Evolutionary conservation across 2,329 filamentous ascomycete genomes (phyloP).

Genomic region (Alternaria sp.): DNA sequence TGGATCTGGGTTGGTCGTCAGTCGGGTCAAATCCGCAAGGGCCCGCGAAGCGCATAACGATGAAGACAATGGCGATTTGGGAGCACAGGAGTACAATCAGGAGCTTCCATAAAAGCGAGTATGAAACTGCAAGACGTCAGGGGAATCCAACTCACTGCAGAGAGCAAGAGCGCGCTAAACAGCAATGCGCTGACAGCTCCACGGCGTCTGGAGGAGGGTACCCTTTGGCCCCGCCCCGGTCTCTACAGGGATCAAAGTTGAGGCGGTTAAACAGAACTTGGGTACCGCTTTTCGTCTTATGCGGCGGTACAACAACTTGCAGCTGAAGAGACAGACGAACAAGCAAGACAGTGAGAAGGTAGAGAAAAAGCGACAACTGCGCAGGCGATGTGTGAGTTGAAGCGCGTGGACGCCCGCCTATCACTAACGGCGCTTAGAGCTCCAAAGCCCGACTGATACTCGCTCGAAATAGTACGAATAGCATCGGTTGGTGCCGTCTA

Average conservation of each 20-base stretch:
- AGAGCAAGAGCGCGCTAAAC: constrained; percentile 50
- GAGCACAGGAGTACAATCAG: constrained; percentile 38
- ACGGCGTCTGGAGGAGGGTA: constrained; percentile 49
- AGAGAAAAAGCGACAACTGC: constrained; percentile 42
- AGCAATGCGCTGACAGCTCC: constrained; percentile 45
- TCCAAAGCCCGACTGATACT: constrained; percentile 40
- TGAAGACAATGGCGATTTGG: constrained; percentile 38
- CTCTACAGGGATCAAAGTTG: constrained; percentile 44
- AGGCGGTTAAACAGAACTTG: constrained; percentile 48
- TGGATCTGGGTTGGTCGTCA: constrained; percentile 42
- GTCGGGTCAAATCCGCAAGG: constrained; percentile 33
- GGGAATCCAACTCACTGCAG: constrained; percentile 50
- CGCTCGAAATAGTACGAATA: constrained; percentile 49
- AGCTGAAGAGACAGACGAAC: constrained; percentile 46
- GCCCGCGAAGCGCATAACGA: constrained; percentile 43
- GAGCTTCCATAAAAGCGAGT: constrained; percentile 35
- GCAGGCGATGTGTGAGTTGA: constrained; percentile 40
- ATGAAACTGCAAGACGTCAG: constrained; percentile 39
- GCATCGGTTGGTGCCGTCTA: constrained; percentile 36
- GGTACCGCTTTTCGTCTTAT: constrained; percentile 49
- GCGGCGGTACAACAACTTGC: constrained; percentile 43
- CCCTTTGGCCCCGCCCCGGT: constrained; percentile 49
- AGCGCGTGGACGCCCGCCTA: constrained; percentile 45
- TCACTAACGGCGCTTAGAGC: constrained; percentile 51
- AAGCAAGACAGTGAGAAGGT: constrained; percentile 35